These are phyloP conservation scores for Azolla pinnata DNA, from an alignment of 75 land plant species.

Conservation along the genomic window DNA sequence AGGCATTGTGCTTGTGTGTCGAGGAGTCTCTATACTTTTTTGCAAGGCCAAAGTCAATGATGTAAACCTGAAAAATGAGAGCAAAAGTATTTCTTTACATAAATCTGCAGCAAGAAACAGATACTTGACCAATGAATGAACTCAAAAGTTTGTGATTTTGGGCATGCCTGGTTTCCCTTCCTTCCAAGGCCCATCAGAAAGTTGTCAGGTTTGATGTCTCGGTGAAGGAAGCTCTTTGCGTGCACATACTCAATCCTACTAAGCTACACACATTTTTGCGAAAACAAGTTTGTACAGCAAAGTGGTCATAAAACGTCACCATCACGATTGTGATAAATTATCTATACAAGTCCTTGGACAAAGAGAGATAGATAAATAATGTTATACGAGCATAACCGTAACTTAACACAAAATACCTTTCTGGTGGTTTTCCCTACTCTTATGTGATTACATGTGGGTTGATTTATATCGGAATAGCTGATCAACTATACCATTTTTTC, in stretches of 20 bases:
- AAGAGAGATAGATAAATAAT: too few species aligned
- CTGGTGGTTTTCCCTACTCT: too few species aligned
- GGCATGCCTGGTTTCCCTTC: slow-evolving; percentile 41
- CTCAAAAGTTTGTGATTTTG: not conserved
- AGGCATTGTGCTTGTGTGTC: slow-evolving; percentile 43
- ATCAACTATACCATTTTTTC: too few species aligned
- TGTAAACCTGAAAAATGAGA: slow-evolving; percentile 36
- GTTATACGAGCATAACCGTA: too few species aligned
- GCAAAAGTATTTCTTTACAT: too few species aligned
- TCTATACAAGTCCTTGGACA: too few species aligned
- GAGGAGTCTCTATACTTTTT: slow-evolving; percentile 44
- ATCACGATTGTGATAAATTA: too few species aligned
- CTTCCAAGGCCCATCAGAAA: slow-evolving; percentile 56
- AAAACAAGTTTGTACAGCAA: not conserved
- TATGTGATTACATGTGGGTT: too few species aligned
- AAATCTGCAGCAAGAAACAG: not conserved
- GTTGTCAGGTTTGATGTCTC: slow-evolving; percentile 54
- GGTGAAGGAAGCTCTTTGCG: slow-evolving; percentile 39
- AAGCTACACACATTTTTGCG: slow-evolving; percentile 13
- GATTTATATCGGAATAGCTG: too few species aligned
- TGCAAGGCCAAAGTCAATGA: slow-evolving; percentile 58
- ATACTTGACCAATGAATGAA: too few species aligned
- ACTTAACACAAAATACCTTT: too few species aligned
- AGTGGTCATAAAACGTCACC: not conserved
- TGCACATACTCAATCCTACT: slow-evolving; percentile 48